Conservation (phyloP, 2,329 filamentous ascomycete species). For the Curvularia sp. region DNA sequence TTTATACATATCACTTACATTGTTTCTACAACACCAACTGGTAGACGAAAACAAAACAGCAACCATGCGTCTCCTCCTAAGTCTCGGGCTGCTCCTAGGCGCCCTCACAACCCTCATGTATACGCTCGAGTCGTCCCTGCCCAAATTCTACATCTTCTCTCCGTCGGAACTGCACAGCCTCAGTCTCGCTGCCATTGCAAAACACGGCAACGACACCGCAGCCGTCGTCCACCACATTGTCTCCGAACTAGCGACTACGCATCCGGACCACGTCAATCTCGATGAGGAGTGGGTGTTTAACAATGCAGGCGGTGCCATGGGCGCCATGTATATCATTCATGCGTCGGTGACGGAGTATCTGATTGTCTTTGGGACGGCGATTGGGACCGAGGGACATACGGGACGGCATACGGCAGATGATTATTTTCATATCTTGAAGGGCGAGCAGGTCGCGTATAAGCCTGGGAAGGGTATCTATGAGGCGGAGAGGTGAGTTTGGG, state of each 20-base stretch:
- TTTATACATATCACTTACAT: no score
- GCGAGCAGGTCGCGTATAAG: constrained; percentile 77
- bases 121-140: constrained; percentile 38
- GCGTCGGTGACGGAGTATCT: constrained; percentile 77
- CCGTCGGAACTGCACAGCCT: constrained; percentile 72
- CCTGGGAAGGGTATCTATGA: constrained; percentile 66
- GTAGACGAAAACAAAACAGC: not conserved
- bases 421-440: constrained; percentile 89
- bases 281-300: constrained; percentile 90
- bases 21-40: no score
- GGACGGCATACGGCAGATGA: constrained; percentile 91
- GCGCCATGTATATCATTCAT: constrained; percentile 88
- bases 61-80: constrained; percentile 28
- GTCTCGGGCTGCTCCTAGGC: constrained; percentile 34
- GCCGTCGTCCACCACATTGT: constrained; percentile 74
- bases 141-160: constrained; percentile 75
- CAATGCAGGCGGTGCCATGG: constrained; percentile 91
- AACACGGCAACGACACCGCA: constrained; percentile 77
- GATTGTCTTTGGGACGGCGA: constrained; percentile 60
- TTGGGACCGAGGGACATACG: constrained; percentile 87
- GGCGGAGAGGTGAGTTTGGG: constrained; percentile 56
- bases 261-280: constrained; percentile 64
- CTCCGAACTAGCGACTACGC: constrained; percentile 62
- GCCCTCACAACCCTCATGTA: constrained; percentile 36
- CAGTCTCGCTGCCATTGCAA: constrained; percentile 67